Evolutionary conservation across 140 eudicot species (phyloP), one percentile per base, ranked within the genome.

Genomic region (Bidens hawaiensis): DNA sequence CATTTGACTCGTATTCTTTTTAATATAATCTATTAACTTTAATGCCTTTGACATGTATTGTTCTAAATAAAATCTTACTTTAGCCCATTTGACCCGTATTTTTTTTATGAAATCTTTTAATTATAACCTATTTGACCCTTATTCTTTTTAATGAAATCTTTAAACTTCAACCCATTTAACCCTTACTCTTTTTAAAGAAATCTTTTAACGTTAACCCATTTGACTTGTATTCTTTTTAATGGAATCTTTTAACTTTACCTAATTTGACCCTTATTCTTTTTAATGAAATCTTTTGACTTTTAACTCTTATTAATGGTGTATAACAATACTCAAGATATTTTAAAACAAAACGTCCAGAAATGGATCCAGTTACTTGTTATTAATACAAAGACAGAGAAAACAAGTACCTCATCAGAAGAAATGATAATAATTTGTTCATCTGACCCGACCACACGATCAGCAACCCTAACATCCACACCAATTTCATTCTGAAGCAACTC

Each of bases 401-500:
- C 53, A 53, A 65, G 67, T 82, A 88, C 99, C 95, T 93, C 99
- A 31, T 88, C 95, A 12, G 99, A 93, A 34, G 89, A 76, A 42
- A 93, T 56, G 45, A 75, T 79, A 25, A 93, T 81, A 34, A 85
- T 75, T 41, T 80, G 99, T 67, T 93, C 99, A 45, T 93, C 85
- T 38, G 94, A 78, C 17, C 96, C 96, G 24, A 66, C 74, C 47
- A 77, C 83, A 42, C 55, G 82, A 70, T 88, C 96, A 72, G 87
- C 74, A 43, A 93, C 84, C 74, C 78, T 80, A n/a, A 93, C 84
- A 25, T 85, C 88, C 18, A 93, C 99, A 55, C 99, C 99, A 45
- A 93, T 85, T 75, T 93, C 99, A 79, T 85, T 79, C 70, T 81
- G 96, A 34, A 93, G 94, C 78, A 93, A 63, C 24, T 93, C 99